Evolutionary conservation across 2,329 filamentous ascomycete species (phyloP).

Genomic region (Trichoderma citrinoviride): DNA sequence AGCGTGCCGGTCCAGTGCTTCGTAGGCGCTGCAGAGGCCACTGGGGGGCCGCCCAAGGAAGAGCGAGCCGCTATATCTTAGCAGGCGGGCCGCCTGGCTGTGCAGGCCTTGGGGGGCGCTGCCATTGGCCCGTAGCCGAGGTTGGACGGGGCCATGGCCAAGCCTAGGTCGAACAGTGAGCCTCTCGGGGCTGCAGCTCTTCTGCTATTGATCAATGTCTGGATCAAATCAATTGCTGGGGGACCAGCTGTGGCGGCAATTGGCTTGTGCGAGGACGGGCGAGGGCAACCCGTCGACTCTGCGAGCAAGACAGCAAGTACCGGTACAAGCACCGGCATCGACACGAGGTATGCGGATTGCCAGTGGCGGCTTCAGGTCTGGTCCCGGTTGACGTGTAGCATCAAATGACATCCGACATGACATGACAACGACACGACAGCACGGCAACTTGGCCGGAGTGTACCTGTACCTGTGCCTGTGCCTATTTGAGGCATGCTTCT

Average conservation of each 20-base stretch:
- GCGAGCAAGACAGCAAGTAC: background rate
- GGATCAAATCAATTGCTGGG: too few relatives aligned
- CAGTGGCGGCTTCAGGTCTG: background rate
- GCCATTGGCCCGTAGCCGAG: conserved; percentile 33
- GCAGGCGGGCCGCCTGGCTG: conserved; percentile 20
- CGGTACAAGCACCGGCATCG: background rate
- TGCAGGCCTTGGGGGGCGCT: conserved; percentile 23
- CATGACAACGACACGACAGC: background rate
- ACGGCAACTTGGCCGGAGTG: too few relatives aligned
- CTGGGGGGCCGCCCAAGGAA: conserved; percentile 5
- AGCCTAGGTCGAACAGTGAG: conserved; percentile 3
- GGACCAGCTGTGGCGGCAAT: background rate
- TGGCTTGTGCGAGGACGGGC: background rate
- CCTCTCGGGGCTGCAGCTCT: background rate
- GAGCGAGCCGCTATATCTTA: conserved; percentile 19
- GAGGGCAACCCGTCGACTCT: too few relatives aligned
- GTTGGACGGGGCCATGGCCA: conserved; percentile 11
- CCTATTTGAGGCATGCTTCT: too few relatives aligned
- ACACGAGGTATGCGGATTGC: background rate
- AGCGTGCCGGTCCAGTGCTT: background rate
- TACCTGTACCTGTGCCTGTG: too few relatives aligned
- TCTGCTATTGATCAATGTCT: background rate
- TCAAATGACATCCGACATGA: background rate
- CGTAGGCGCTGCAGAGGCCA: background rate
- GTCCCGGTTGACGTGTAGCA: background rate